These are phyloP conservation scores for Oryza brachyantha DNA, from an alignment of 176 grass and related monocot species.

Conservation along the genomic window DNA sequence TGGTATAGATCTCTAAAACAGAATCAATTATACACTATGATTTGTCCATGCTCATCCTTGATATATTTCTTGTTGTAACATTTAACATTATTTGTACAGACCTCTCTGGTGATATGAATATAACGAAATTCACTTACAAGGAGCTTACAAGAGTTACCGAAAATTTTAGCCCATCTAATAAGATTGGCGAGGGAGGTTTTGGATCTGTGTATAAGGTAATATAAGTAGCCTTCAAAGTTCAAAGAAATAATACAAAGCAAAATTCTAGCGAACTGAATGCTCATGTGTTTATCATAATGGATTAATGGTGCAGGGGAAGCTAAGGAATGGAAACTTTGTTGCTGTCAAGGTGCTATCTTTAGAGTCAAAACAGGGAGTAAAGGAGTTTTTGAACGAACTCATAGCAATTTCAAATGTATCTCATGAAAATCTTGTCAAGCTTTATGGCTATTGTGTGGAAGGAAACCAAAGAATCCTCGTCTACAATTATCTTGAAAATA, in stretches of 20 bases:
- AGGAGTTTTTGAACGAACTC: constrained; percentile 64
- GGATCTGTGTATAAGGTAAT: constrained; percentile 81
- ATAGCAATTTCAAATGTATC: constrained; percentile 49
- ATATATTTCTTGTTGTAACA: constrained; percentile 16
- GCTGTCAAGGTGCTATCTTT: constrained; percentile 64
- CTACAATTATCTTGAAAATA: constrained; percentile 81
- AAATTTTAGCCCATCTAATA: constrained; percentile 50
- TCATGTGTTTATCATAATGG: constrained; percentile 3
- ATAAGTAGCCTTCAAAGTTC: constrained; percentile 21
- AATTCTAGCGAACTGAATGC: constrained; percentile 1
- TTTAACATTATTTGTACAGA: constrained; percentile 36
- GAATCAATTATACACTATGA: constrained; percentile 8
- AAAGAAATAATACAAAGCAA: not conserved
- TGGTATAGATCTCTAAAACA: constrained; percentile 47
- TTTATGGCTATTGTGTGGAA: constrained; percentile 68
- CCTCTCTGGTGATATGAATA: constrained; percentile 24
- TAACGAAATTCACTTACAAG: constrained; percentile 51
- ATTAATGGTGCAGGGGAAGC: constrained; percentile 45
- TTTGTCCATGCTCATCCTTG: not conserved
- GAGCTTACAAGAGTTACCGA: constrained; percentile 56
- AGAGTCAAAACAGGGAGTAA: constrained; percentile 65
- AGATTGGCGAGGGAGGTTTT: constrained; percentile 82
- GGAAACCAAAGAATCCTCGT: constrained; percentile 69
- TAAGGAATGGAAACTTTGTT: constrained; percentile 56
- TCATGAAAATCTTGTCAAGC: constrained; percentile 68